Evolutionary conservation across 495 filamentous ascomycete species (phyloP).

Genomic region (Hyaloscypha finlandica): DNA sequence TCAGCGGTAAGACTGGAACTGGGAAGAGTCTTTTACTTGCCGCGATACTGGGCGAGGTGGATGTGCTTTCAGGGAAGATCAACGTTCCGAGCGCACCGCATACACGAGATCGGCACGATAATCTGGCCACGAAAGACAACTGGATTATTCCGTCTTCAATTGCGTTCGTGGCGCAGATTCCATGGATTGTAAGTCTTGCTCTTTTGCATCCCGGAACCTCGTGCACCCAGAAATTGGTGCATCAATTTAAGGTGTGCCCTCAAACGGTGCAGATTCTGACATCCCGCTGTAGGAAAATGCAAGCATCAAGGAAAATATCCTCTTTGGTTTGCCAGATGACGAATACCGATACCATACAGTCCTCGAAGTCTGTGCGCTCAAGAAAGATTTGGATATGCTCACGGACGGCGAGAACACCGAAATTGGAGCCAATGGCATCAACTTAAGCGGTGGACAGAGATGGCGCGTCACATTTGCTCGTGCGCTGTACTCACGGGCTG

Average conservation of each 20-base stretch:
- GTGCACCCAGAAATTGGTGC: too few relatives aligned
- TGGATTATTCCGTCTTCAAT: constrained; percentile 71
- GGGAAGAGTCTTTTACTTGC: constrained; percentile 69
- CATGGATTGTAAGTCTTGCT: constrained; percentile 59
- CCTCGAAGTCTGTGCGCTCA: constrained; percentile 67
- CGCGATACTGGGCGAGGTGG: constrained; percentile 66
- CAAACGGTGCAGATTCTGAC: background rate
- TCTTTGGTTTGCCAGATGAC: constrained; percentile 72
- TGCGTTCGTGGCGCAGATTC: constrained; percentile 79
- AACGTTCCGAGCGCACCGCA: constrained; percentile 50
- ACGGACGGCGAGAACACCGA: constrained; percentile 75
- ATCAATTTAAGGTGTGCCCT: background rate
- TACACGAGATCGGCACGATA: constrained; percentile 50
- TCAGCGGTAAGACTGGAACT: constrained; percentile 67
- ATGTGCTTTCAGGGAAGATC: constrained; percentile 53
- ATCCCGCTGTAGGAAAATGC: constrained; percentile 58
- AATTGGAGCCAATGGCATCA: constrained; percentile 81
- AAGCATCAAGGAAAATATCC: constrained; percentile 71
- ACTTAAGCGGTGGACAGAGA: constrained; percentile 79
- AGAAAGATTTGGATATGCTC: constrained; percentile 74
- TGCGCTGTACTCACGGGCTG: constrained; percentile 78
- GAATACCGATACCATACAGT: constrained; percentile 64
- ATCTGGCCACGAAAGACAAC: constrained; percentile 60
- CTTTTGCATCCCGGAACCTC: background rate
- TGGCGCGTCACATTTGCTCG: constrained; percentile 81